These are phyloP conservation scores for Smittium mucronatum DNA, from an alignment of 371 early-diverging fungal genomes.

Conservation along the genomic window DNA sequence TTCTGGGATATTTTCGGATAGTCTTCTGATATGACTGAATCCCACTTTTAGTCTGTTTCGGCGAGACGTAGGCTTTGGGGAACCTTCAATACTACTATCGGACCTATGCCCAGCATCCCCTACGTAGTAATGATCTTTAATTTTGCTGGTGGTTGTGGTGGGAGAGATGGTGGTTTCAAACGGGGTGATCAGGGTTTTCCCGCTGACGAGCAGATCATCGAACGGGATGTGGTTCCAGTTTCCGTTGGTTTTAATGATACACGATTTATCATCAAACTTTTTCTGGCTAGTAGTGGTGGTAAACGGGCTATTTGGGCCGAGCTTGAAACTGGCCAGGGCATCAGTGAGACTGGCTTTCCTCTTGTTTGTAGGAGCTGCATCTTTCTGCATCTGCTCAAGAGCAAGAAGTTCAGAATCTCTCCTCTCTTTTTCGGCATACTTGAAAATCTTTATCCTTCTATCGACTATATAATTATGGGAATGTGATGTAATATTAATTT, in stretches of 20 bases:
- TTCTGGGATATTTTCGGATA: neutral
- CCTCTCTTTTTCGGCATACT: neutral
- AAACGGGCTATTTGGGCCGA: neutral
- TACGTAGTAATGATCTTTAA: neutral
- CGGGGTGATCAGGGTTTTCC: constrained; percentile 9
- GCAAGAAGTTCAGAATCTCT: neutral
- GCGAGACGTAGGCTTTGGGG: neutral
- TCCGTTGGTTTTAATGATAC: neutral
- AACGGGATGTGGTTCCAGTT: neutral
- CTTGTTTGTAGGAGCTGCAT: neutral
- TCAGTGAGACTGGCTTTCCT: neutral
- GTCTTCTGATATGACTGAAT: neutral
- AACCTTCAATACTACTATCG: neutral
- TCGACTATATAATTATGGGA: too few relatives aligned
- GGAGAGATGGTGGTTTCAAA: neutral
- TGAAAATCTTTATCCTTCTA: neutral
- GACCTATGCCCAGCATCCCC: neutral
- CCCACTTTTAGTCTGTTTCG: neutral
- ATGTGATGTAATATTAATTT: too few relatives aligned
- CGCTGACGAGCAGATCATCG: constrained; percentile 9
- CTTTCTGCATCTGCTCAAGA: neutral
- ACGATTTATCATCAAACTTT: neutral
- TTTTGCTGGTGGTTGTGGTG: too few relatives aligned
- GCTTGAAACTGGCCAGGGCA: neutral
- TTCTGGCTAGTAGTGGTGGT: neutral